Evolutionary conservation across 1,139 yeast species (phyloP), one percentile per base, ranked within the genome.

Genomic region (Martiniozyma asiatica): DNA sequence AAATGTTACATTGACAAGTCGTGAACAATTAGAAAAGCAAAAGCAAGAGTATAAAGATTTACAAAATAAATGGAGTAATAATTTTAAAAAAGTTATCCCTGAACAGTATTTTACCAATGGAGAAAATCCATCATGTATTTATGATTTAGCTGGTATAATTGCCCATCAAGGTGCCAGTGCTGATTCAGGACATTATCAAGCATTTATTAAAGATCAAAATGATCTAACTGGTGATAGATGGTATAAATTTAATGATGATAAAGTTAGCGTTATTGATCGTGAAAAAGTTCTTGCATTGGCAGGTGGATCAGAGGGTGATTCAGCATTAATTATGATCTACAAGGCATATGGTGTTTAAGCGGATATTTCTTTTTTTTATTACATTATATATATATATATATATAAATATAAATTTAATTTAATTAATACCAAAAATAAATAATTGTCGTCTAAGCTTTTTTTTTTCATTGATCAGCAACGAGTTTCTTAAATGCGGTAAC

Each of bases 251-350:
- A 85, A 89, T 52, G 99, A 89, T 53, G 94, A 87, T 55, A 78
- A 79, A 51, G 94, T 92, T n/a, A 61, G 74, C 8, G 59, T 66
- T 24, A 85, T 87, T 11, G 69, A 65, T 36, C 80, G 73, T 49
- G 92, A 84, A 32, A 82, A 72, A 50, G 73, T 89, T 39, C 95
- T 84, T 51, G 58, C 69, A 33, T 65, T 92, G 41, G 81, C 96
- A 7, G 99, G 98, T 27, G 99, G 99, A 31, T 96, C 98, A 38
- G 98, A 92, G 59, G 76, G 94, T 45, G 98, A 89, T 56, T 75
- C 93, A 47, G 98, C 98, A 2, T 69, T 89, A 56, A 76, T 92
- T 38, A 65, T 87, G 42, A 58, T 89, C 33, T 89, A 89, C 62
- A 78, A 77, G 50, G 93, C 84, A 4, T 69, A 75, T 44, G 93